Base-by-base conservation (phyloP, 495 filamentous ascomycete genomes). In the Platismatia glauca region DNA sequence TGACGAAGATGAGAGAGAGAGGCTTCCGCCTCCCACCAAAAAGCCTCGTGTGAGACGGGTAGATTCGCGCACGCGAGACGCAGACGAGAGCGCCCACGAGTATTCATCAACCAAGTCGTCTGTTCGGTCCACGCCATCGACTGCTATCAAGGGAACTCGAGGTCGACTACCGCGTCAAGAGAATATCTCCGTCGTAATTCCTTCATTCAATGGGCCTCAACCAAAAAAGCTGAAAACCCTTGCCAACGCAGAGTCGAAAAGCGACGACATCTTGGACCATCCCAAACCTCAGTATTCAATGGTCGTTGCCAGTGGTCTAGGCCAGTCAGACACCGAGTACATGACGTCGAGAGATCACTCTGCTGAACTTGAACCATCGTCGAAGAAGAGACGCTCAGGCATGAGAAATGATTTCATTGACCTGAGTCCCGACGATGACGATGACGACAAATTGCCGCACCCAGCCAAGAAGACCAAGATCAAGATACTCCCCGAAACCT, bases 151-250 rank as follows among this genome's bases (percentile, higher is more conserved):
- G 24, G 22, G 29, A 56, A 12, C 15, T 22, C 52, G 37, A 0
- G 60, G 52, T 13, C 43, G 55, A 12, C 56, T 57, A 9, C 50
- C 15, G n/a, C 50, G 13, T 16, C 50, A 53, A 15, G 29, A 53
- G 16, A 48, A 27, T n/a, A 0, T 48, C 16, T 7, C 46, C 22
- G 48, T 55, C 12, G 13, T 46, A 0, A 20, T 46, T 5, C 64
- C 64, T 16, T 60, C 64, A 31, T 66, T 66, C 48, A 60, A 66
- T 46, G 61, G 62, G 12, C 65, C 65, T 16, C 62, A 64, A 22
- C 62, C 9, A 27, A 53, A 53, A 2, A 55, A 38, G 15, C 20
- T 7, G 31, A 55, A 9, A 24, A 24, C 29, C 34, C 4, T 31
- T 33, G 4, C 2, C 16, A n/a, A n/a, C n/a, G 1, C 50, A 31